phyloP scores from a whole-genome alignment of 768 basidiomycete genomes.

The Amanita molliuscula region DNA sequence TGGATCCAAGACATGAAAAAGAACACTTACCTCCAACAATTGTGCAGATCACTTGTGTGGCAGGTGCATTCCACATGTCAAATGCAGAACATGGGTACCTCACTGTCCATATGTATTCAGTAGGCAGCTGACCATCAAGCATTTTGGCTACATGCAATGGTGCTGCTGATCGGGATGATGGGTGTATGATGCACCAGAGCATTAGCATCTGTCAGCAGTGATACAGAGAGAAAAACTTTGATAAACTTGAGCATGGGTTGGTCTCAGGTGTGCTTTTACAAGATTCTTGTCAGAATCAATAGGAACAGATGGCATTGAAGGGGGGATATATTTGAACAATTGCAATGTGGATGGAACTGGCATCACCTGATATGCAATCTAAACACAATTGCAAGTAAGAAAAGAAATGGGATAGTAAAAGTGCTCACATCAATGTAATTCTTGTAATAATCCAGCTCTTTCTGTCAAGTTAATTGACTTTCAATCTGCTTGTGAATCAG shows the following conservation, averaged over 20 bases:
- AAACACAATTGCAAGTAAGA: neutral
- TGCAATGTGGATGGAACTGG: constrained; percentile 48
- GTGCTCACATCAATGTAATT: constrained; percentile 69
- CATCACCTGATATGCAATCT: constrained; percentile 66
- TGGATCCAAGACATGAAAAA: too few relatives aligned
- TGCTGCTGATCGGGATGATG: too few relatives aligned
- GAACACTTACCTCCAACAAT: too few relatives aligned
- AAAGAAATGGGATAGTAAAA: neutral
- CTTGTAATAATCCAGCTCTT: constrained; percentile 69
- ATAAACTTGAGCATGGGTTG: constrained; percentile 65
- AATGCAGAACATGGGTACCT: too few relatives aligned
- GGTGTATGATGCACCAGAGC: too few relatives aligned
- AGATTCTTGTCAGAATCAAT: constrained; percentile 17
- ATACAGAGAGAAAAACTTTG: too few relatives aligned
- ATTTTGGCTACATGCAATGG: too few relatives aligned
- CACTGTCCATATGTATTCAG: too few relatives aligned
- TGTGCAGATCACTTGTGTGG: too few relatives aligned
- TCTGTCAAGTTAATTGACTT: constrained; percentile 46
- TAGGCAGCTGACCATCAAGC: too few relatives aligned
- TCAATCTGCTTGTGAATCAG: constrained; percentile 56
- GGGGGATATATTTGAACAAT: constrained; percentile 52
- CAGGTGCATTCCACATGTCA: too few relatives aligned
- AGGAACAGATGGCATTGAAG: constrained; percentile 22
- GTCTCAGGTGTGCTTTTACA: constrained; percentile 22
- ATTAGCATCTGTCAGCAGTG: too few relatives aligned